Evolutionary conservation across 192 early-diverging fungal genomes (phyloP), one percentile per base, ranked within the genome.

Genomic region (Entophlyctis luteolus): DNA sequence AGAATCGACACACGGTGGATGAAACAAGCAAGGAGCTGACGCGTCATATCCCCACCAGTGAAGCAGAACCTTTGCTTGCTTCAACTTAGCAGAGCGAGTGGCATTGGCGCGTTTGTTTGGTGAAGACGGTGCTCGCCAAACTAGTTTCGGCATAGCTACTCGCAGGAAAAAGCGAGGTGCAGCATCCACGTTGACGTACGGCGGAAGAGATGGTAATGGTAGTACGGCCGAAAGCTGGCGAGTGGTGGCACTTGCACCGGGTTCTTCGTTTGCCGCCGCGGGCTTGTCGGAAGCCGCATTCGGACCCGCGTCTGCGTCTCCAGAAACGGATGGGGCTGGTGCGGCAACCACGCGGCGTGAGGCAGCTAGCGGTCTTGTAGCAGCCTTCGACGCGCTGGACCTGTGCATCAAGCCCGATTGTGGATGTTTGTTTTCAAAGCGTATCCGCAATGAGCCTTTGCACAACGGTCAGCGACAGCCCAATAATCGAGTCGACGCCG

Each of bases 401-500:
- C n/a, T n/a, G n/a, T n/a, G n/a, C n/a, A n/a, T n/a, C n/a, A n/a
- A n/a, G n/a, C n/a, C n/a, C n/a, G n/a, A n/a, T n/a, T n/a, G n/a
- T n/a, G n/a, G n/a, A n/a, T n/a, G n/a, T n/a, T n/a, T n/a, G n/a
- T n/a, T n/a, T n/a, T n/a, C n/a, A n/a, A n/a, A 55, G 38, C 5
- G 67, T 59, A 32, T 79, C 47, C 6, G 27, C 39, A 37, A 80
- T 46, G n/a, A 80, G 67, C 25, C 54, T 27, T n/a, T 49, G 48
- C 6, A 82, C 66, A 10, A 80, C 62, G 22, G 70, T 54, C 36
- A 79, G 25, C 6, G 81, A 79, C 48, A 83, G 66, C 1, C 82
- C 82, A 55, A 80, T 71, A 49, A 84, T 84, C 2, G 75, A 76
- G 49, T 83, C 81, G 32, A 49, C 57, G 18, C 63, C 63, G 23